Base-by-base conservation (phyloP, 192 early-diverging fungal genomes). In the Coemansia sp. region DNA sequence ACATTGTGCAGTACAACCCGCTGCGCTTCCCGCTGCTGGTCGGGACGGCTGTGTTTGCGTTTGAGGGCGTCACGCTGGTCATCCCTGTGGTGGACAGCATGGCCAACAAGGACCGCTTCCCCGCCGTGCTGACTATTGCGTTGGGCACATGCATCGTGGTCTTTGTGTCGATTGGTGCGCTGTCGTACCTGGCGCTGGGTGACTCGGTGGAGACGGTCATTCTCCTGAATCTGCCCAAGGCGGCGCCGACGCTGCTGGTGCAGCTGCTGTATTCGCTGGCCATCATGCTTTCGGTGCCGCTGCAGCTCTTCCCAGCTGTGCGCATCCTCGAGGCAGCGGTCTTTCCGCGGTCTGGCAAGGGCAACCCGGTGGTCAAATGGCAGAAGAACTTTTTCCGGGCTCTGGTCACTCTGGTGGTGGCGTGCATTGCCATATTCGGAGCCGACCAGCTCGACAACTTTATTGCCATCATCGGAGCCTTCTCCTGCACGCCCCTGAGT, bases 41-140 rank as follows among this genome's bases (percentile, higher is more conserved):
- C 25, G 95, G 95, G 23, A 98, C 95, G 20, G 93, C 95, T 24
- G 89, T 95, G 49, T 94, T 86, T 80, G 81, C 86, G 1, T 96
- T 87, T 61, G 90, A 91, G 74, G 88, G 91, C 50, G 88, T 97
- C 55, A 91, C 92, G 20, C 58, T 92, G 46, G 85, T 86, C 3
- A 81, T 86, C 45, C 84, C 84, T 13, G 81, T 86, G 35, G 66
- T 82, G 8, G 82, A 83, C 55, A 80, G 81, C 8, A 98, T 98
- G 95, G 86, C 86, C 73, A 80, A 89, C 23, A 92, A 90, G 14
- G 75, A 89, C 39, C 78, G 84, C 51, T 95, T 98, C 63, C 80
- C 86, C 2, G 63, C 54, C 24, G 92, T 95, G 14, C 66, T 98
- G 42, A 81, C 85, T 8, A 61, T 76, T 0, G 83, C 87, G 9